These are phyloP conservation scores for Rosa multiflora DNA, from an alignment of 306 rosid genomes.

Conservation along the genomic window DNA sequence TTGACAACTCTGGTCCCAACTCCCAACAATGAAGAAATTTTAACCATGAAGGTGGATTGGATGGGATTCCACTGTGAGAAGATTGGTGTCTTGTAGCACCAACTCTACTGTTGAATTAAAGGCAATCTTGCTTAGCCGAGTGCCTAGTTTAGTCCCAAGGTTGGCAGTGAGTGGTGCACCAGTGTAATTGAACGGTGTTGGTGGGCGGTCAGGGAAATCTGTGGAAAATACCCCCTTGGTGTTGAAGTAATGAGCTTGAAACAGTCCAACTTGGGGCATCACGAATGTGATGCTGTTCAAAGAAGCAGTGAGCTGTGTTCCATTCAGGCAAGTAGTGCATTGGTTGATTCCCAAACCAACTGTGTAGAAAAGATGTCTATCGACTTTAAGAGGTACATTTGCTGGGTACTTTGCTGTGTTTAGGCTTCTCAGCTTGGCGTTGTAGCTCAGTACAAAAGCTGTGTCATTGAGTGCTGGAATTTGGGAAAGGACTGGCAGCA, in stretches of 20 bases:
- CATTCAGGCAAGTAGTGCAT: slow-evolving; percentile 26
- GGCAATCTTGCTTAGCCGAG: slow-evolving; percentile 25
- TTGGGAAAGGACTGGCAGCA: slow-evolving; percentile 22
- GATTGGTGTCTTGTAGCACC: slow-evolving; percentile 32
- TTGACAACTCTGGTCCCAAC: slow-evolving; percentile 34
- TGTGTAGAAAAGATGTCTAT: neutral
- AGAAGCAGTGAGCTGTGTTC: slow-evolving; percentile 23
- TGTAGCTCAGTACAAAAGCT: slow-evolving; percentile 16
- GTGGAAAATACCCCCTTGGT: slow-evolving; percentile 17
- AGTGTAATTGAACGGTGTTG: slow-evolving; percentile 26
- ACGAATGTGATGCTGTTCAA: slow-evolving; percentile 29
- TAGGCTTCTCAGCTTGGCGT: slow-evolving; percentile 22
- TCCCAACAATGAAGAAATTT: slow-evolving; percentile 22
- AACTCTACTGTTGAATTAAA: slow-evolving; percentile 30
- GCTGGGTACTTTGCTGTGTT: too few species aligned
- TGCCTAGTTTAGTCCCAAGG: slow-evolving; percentile 22
- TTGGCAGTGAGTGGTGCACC: slow-evolving; percentile 33
- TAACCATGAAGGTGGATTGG: slow-evolving; percentile 40
- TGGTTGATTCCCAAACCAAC: slow-evolving; percentile 21
- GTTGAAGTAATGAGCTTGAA: slow-evolving; percentile 38
- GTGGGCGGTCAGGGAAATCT: slow-evolving; percentile 31
- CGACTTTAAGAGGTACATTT: neutral
- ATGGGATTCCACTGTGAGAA: slow-evolving; percentile 34
- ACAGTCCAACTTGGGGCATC: slow-evolving; percentile 31
- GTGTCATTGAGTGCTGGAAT: slow-evolving; percentile 30